These are phyloP conservation scores for Purshia tridentata DNA, from an alignment of 306 rosid species.

Conservation along the genomic window DNA sequence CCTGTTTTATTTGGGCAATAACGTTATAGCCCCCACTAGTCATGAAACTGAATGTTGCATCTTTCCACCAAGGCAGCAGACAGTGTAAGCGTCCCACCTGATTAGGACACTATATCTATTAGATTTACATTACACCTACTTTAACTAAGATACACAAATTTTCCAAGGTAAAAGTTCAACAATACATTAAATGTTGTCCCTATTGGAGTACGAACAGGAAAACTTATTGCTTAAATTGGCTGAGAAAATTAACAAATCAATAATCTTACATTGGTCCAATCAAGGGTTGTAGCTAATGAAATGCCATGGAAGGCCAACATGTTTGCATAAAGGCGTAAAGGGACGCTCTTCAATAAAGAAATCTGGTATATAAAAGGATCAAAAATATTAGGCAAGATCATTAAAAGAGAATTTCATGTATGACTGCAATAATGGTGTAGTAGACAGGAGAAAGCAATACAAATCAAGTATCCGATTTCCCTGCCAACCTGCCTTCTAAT, in stretches of 20 bases:
- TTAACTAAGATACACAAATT: not conserved
- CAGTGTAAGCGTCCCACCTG: constrained; percentile 62
- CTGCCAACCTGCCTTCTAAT: not conserved
- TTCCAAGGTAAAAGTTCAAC: not conserved
- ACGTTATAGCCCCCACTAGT: constrained; percentile 55
- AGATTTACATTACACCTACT: not conserved
- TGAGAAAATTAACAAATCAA: not conserved
- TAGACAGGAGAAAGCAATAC: no score
- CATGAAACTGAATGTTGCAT: constrained; percentile 49
- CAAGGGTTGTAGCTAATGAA: constrained; percentile 43
- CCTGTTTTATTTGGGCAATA: constrained; percentile 43
- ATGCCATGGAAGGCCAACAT: constrained; percentile 39
- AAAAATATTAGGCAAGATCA: not conserved
- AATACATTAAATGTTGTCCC: not conserved
- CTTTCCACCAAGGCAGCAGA: constrained; percentile 60
- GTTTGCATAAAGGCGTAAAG: constrained; percentile 50
- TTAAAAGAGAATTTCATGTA: not conserved
- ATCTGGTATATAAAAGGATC: constrained; percentile 34
- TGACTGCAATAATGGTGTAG: not conserved
- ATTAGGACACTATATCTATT: constrained; percentile 1
- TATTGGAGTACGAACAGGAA: not conserved
- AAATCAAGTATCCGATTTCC: not conserved
- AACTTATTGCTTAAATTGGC: constrained; percentile 2
- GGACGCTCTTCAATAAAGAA: constrained; percentile 44
- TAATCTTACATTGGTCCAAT: constrained; percentile 56